Evolutionary conservation across 805 yeast genomes (phyloP).

Genomic region (Pichia nakasei): DNA sequence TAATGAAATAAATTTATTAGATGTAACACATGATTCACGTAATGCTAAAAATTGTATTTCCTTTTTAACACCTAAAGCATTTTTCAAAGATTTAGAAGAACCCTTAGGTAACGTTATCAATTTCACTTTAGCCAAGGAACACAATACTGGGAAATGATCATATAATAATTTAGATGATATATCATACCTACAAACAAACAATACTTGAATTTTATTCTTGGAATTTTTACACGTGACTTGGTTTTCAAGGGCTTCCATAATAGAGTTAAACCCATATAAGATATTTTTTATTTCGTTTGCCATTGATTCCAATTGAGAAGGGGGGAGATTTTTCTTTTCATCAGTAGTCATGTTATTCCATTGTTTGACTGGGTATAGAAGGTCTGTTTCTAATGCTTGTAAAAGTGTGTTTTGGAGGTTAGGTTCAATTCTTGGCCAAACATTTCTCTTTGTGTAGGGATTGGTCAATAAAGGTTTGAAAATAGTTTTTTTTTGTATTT

Average conservation of each 20-base stretch:
- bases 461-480: constrained; percentile 58
- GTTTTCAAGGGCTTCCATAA: constrained; percentile 38
- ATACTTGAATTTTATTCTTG: constrained; percentile 24
- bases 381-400: constrained; percentile 14
- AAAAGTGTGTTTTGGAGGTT: constrained; percentile 24
- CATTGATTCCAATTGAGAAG: constrained; percentile 13
- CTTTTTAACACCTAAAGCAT: constrained; percentile 10
- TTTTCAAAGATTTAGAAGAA: constrained; percentile 16
- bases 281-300: constrained; percentile 11
- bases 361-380: constrained; percentile 10
- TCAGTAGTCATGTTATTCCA: constrained; percentile 17
- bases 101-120: constrained; percentile 53
- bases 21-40: constrained; percentile 9
- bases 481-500: constrained; percentile 36
- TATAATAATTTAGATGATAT: constrained; percentile 37
- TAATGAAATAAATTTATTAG: constrained; percentile 10
- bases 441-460: constrained; percentile 41
- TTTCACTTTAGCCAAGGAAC: constrained; percentile 44
- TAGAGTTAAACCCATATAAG: constrained; percentile 47
- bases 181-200: constrained; percentile 48
- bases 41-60: constrained; percentile 11
- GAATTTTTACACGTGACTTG: constrained; percentile 23
- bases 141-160: constrained; percentile 50
- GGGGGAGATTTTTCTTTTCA: constrained; percentile 13
- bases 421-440: constrained; percentile 34